A percentile compares a stretch with the other conserved stretches of the same genome.
phyloP scores from a whole-genome alignment of 192 early-diverging fungal genomes.

The Coemansia sp. region DNA sequence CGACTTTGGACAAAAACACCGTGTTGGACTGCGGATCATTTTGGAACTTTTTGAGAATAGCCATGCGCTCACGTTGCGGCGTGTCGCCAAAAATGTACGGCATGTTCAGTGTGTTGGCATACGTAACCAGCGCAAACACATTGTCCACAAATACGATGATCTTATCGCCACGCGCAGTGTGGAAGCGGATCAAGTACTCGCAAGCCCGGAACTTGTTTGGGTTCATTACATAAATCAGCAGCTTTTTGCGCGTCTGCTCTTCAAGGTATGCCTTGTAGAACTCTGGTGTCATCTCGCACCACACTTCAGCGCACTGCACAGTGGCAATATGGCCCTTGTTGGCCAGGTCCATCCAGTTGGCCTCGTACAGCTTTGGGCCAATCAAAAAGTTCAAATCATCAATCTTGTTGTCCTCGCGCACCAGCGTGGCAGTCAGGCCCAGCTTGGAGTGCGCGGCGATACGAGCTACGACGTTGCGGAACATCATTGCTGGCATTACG shows the following conservation, averaged over 20 bases:
- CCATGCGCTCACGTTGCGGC: conserved; percentile 80
- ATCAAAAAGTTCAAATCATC: conserved; percentile 94
- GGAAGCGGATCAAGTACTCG: conserved; percentile 90
- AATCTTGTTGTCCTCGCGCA: conserved; percentile 98
- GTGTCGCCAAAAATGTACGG: conserved; percentile 92
- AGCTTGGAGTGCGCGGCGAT: conserved; percentile 94
- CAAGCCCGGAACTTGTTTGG: conserved; percentile 96
- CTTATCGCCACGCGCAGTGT: conserved; percentile 92
- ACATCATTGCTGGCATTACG: conserved; percentile 95
- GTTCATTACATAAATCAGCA: conserved; percentile 89
- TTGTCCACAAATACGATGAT: conserved; percentile 98
- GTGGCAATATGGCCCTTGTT: conserved; percentile 93
- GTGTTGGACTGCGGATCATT: conserved; percentile 86
- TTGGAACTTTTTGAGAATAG: conserved; percentile 89
- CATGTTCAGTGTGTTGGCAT: conserved; percentile 74
- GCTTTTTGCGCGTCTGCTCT: conserved; percentile 73
- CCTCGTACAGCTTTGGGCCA: conserved; percentile 98
- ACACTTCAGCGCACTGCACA: conserved; percentile 97
- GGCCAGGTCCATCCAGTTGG: conserved; percentile 98
- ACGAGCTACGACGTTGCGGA: conserved; percentile 84
- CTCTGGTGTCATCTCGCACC: conserved; percentile 94
- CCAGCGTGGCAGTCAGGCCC: conserved; percentile 92
- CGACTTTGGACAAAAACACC: conserved; percentile 83
- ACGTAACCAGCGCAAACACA: conserved; percentile 88
- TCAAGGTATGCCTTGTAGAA: conserved; percentile 91